Base-by-base conservation (phyloP, 2,329 filamentous ascomycete genomes). In the Ploettnerulaceae sp. region DNA sequence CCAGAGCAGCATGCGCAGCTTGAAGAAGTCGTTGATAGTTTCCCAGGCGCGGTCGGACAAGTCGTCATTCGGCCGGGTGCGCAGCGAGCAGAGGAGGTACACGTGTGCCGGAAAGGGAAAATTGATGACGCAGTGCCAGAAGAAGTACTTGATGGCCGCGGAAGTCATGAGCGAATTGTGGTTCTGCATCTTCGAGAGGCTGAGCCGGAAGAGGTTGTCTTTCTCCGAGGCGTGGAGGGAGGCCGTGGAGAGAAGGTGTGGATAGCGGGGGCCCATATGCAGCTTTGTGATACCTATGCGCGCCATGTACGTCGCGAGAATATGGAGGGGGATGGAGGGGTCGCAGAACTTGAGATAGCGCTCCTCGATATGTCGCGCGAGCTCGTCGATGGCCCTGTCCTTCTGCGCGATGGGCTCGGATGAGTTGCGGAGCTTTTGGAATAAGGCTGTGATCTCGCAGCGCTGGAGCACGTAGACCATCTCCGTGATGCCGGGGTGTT, bases 401-500 rank as follows among this genome's bases (percentile, higher is more conserved):
- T 51, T 49, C 6, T 36, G 21, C 2, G 22, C 14, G 5, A 48
- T 3, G 7, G 24, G 6, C 3, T 29, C 40, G 8, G 28, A n/a
- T 7, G 17, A 32, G 11, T 17, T 28, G 31, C 45, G 38, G 6
- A 47, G 17, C 21, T 53, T 24, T 5, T 48, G 21, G 41, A 14
- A 53, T 9, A n/a, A 52, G 33, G 12, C 49, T 15, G n/a, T 35
- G 32, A 67, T 54, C 37, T 67, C 65, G 37, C 57, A 64, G 7
- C 63, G 56, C 26, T 63, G 53, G 3, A 66, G 54, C 21, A 61
- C 64, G 45, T 66, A 68, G 0, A 67, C 53, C 71, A 74, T 74
- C 38, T 75, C 72, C 1, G 71, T 72, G 0, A 66, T 54, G 0
- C 71, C 67, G 2, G 63, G 54, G 17, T 68, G 66, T 31, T 70